A percentile compares a stretch with the other conserved stretches of the same genome.
Evolutionary conservation across 768 basidiomycete genomes (phyloP).

Genomic region (Tulasnella calospora): DNA sequence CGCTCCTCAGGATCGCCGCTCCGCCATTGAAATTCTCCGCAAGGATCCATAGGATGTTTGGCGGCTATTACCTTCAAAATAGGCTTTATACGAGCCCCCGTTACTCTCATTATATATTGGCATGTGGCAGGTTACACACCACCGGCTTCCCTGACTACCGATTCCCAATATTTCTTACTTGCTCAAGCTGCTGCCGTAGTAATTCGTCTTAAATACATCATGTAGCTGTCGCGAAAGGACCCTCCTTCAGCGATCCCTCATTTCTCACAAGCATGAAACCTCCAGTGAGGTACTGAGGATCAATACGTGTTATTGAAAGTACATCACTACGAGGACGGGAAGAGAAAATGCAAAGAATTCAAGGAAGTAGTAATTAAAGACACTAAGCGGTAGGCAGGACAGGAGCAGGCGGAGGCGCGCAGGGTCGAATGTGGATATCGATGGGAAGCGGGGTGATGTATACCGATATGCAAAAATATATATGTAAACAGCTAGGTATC

Average conservation of each 20-base stretch:
- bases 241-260: background rate
- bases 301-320: slow-evolving; percentile 26
- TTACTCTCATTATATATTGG: background rate
- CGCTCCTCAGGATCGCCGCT: slow-evolving; percentile 57
- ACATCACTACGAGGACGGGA: slow-evolving; percentile 3
- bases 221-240: background rate
- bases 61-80: background rate
- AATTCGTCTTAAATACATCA: background rate
- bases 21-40: slow-evolving; percentile 49
- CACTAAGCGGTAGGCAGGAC: background rate
- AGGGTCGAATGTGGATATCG: slow-evolving; percentile 14
- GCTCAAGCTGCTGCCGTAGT: background rate
- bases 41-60: slow-evolving; percentile 29
- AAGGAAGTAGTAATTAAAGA: background rate
- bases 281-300: background rate
- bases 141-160: background rate
- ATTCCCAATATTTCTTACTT: background rate
- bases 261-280: background rate
- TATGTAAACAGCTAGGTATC: slow-evolving; percentile 8
- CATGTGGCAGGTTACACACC: background rate
- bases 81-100: background rate
- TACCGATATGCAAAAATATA: slow-evolving; percentile 10
- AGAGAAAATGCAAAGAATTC: slow-evolving; percentile 13
- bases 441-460: background rate
- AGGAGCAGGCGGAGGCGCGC: background rate